Percentiles rank a stretch among this genome's conserved stretches.
Conservation (phyloP, 2,329 filamentous ascomycete genomes). For the Huntiella savannae region DNA sequence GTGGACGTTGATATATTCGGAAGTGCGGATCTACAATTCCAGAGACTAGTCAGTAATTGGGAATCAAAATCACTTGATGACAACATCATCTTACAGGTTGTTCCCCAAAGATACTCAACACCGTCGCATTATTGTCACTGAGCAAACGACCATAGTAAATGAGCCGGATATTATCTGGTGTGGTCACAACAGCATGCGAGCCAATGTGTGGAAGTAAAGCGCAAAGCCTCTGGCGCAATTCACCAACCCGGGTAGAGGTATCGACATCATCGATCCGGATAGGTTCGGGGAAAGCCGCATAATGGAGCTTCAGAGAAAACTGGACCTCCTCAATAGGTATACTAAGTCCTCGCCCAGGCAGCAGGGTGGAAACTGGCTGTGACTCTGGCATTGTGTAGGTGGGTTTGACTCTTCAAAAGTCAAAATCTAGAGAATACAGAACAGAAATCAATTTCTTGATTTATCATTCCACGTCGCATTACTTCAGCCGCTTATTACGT, state of each 20-base stretch:
- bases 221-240: conserved; percentile 40
- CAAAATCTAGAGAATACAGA: background rate
- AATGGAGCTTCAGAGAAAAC: conserved; percentile 39
- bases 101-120: conserved; percentile 37
- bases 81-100: conserved; percentile 25
- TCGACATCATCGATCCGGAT: conserved; percentile 30
- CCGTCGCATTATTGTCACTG: conserved; percentile 32
- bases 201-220: conserved; percentile 26
- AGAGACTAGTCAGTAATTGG: background rate
- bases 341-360: no score
- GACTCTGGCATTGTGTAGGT: no score
- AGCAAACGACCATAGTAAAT: conserved; percentile 42
- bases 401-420: no score
- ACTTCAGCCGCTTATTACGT: no score
- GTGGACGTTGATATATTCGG: conserved; percentile 7
- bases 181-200: conserved; percentile 18
- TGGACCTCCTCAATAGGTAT: conserved; percentile 19
- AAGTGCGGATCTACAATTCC: conserved; percentile 6
- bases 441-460: background rate
- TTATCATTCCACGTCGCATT: no score
- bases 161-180: conserved; percentile 35
- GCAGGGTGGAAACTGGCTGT: no score
- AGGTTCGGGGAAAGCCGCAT: conserved; percentile 33
- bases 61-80: conserved; percentile 5
- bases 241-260: conserved; percentile 31